A percentile compares a stretch with the other conserved stretches of the same genome.
These are phyloP conservation scores for Microthlaspi erraticum DNA, from an alignment of 345 rosid genomes.

Conservation along the genomic window DNA sequence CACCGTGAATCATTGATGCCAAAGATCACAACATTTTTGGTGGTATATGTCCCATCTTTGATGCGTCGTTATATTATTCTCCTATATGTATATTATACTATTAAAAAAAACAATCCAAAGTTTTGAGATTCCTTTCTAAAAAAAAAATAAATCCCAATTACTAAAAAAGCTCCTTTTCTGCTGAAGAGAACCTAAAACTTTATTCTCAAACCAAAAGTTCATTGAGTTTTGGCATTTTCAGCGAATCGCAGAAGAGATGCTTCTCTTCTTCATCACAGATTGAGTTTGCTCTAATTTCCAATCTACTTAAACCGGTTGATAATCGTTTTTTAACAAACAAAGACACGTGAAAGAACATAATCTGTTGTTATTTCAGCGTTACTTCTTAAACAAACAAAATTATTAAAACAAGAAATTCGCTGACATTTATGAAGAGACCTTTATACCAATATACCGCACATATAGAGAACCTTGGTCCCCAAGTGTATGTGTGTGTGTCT, in stretches of 20 bases:
- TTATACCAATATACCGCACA: slow-evolving; percentile 20
- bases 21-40: neutral
- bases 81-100: slow-evolving; percentile 7
- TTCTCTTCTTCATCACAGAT: slow-evolving; percentile 33
- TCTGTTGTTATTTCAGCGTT: slow-evolving; percentile 6
- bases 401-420: slow-evolving; percentile 24
- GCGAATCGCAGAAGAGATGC: slow-evolving; percentile 39
- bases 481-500: slow-evolving; percentile 10
- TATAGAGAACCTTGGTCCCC: slow-evolving; percentile 31
- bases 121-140: slow-evolving; percentile 18
- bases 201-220: slow-evolving; percentile 38
- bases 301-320: slow-evolving; percentile 17
- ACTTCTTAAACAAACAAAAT: slow-evolving; percentile 12
- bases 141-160: slow-evolving; percentile 16
- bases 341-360: slow-evolving; percentile 15
- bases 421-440: slow-evolving; percentile 22
- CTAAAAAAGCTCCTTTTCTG: slow-evolving; percentile 29
- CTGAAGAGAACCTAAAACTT: slow-evolving; percentile 38
- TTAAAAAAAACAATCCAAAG: slow-evolving; percentile 12
- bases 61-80: slow-evolving; percentile 20
- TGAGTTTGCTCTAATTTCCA: slow-evolving; percentile 15
- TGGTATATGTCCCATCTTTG: slow-evolving; percentile 24
- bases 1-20: neutral
- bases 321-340: slow-evolving; percentile 10
- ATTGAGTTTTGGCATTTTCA: slow-evolving; percentile 38